Base-by-base conservation (phyloP, 148 eudicot species). In the Persicaria maculosa region DNA sequence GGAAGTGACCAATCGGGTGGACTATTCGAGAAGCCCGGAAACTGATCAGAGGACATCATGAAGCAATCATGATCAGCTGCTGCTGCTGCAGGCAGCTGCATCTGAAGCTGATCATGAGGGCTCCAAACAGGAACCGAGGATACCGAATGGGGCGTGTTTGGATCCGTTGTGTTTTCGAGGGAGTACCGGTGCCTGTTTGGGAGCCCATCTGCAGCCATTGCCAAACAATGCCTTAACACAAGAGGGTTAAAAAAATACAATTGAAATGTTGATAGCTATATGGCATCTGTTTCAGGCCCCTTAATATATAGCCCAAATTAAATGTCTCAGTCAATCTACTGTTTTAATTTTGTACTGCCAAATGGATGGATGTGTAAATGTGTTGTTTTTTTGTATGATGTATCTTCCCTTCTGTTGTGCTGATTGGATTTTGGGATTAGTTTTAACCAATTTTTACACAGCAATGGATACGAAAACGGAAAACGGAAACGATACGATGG, bases 401-500 rank as follows among this genome's bases (percentile, higher is more conserved):
- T 48, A 12, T 19, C 9, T 59, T 36, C 22, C 11, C 44, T 62
- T 62, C 44, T 43, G 31, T 62, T 62, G 68, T 62, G 68, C 31
- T 62, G 68, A 62, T 62, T 62, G 68, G 68, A 62, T 62, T 62
- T 61, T 25, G 14, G 16, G 68, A 44, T 62, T 25, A 62, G 68
- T 62, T 62, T 19, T 6, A 57, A 7, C 19, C 17, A 1, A 16
- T 55, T 55, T n/a, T 1, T 17, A 1, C 9, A 53, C n/a, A n/a
- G n/a, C n/a, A n/a, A n/a, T n/a, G n/a, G 40, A 31, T 31, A 1
- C 40, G 40, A 31, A 31, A 31, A 31, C 40, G 36, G 36, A 31
- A 31, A 31, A 31, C 3, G 40, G 40, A 31, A 31, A 31, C 3
- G 40, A 31, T 31, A 31, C 3, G 40, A 31, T 31, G 40, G 40